Evolutionary conservation across 148 eudicot species (phyloP), one percentile per base, ranked within the genome.

Genomic region (Simmondsia chinensis): DNA sequence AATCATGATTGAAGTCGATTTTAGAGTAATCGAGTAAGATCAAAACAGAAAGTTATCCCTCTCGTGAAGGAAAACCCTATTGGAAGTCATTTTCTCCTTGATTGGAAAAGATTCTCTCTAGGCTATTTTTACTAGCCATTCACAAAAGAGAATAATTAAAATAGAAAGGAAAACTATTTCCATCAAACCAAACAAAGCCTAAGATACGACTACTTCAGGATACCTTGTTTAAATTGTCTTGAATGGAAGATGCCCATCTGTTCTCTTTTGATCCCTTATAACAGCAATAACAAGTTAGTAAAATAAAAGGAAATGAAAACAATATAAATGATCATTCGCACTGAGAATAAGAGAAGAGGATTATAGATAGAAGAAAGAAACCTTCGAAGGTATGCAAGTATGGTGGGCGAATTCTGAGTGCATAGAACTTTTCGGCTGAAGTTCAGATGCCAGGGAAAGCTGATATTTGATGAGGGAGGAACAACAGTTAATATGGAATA

Each of bases 251-350:
- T 41, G 62, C 69, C 65, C 73, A 59, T 69, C 79, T 75, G 24
- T 88, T 88, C 75, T 88, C 97, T 88, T 88, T 88, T 61, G 83
- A 70, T 36, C 80, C 84, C 97, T 83, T 70, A 32, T 48, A 63
- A 33, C 45, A 70, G 59, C 70, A 61, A 42, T 53, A 37, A 41
- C 7, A 56, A 66, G 33, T 66, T 50, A 73, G 66, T 23, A 56
- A 26, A 20, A 6, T 22, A 14, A 11, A 31, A 16, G 2, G 26
- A 8, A 32, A n/a, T n/a, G n/a, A 47, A 46, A 22, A 13, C 9
- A 18, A 18, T 25, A 19, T 2, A 21, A 11, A 18, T 16, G 10
- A 16, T 7, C 10, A 2, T 13, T 10, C 25, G 2, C 30, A 18
- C 13, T 32, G 4, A 22, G 13, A 20, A 38, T 7, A 29, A 17